Percentiles rank a stretch among this genome's conserved stretches.
phyloP scores from a whole-genome alignment of 1,284 basidiomycete species.

The Austropuccinia psidii region DNA sequence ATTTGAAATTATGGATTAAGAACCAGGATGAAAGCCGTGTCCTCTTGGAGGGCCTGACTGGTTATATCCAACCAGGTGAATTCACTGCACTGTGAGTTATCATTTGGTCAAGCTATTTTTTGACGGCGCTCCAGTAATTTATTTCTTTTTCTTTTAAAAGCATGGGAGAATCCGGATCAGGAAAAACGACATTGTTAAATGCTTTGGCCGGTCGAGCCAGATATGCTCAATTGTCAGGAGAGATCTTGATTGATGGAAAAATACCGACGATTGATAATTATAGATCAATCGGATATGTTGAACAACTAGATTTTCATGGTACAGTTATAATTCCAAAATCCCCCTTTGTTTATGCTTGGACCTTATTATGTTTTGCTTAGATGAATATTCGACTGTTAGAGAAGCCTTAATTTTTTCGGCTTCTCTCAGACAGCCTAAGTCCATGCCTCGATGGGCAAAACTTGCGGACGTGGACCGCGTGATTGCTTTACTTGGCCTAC shows the following conservation, averaged over 20 bases:
- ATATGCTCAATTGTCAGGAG: constrained; percentile 13
- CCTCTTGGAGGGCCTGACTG: constrained; percentile 21
- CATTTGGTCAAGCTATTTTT: background rate
- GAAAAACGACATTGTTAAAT: constrained; percentile 33
- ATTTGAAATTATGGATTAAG: constrained; percentile 18
- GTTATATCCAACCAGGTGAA: constrained; percentile 35
- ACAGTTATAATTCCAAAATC: background rate
- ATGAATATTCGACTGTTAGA: constrained; percentile 23
- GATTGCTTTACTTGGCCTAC: constrained; percentile 24
- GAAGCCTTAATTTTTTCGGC: constrained; percentile 32
- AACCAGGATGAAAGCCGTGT: background rate
- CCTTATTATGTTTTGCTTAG: background rate
- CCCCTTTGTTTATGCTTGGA: background rate
- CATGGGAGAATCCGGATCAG: constrained; percentile 35
- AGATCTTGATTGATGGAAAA: constrained; percentile 26
- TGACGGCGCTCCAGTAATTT: background rate
- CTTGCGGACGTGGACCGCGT: constrained; percentile 29
- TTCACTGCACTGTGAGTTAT: constrained; percentile 33
- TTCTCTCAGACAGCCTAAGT: constrained; percentile 26
- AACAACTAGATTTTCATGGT: constrained; percentile 33
- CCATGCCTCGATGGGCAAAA: constrained; percentile 28
- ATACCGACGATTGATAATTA: constrained; percentile 18
- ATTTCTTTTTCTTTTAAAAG: constrained; percentile 5
- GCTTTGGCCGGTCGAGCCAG: constrained; percentile 16
- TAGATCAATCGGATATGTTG: constrained; percentile 30